phyloP scores from a whole-genome alignment of 306 rosid genomes.

The Cicer bijugum region DNA sequence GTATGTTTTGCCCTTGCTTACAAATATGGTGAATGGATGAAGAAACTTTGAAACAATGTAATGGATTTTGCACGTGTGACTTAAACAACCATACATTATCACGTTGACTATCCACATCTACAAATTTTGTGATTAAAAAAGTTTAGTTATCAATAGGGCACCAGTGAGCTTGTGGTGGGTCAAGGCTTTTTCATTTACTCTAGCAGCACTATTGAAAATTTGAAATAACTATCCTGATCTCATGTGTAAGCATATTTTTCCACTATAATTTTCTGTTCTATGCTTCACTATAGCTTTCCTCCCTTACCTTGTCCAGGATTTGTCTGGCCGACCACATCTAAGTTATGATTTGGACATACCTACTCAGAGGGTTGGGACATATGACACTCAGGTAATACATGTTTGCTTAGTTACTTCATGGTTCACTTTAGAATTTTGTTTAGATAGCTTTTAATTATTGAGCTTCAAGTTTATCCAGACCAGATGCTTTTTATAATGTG shows the following conservation, averaged over 20 bases:
- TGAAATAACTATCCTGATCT: conserved; percentile 25
- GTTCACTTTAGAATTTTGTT: conserved; percentile 25
- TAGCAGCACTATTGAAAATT: conserved; percentile 18
- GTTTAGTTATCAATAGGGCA: background rate
- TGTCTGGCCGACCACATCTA: conserved; percentile 93
- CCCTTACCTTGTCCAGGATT: conserved; percentile 65
- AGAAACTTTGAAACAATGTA: conserved; percentile 23
- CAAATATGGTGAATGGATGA: conserved; percentile 24
- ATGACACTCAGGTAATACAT: conserved; percentile 84
- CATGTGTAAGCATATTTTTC: conserved; percentile 12
- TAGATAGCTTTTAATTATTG: conserved; percentile 12
- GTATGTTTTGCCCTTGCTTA: conserved; percentile 32
- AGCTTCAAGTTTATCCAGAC: conserved; percentile 25
- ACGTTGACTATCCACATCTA: conserved; percentile 21
- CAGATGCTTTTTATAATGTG: background rate
- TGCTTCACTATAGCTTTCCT: conserved; percentile 3
- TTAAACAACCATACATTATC: background rate
- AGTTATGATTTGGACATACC: conserved; percentile 80
- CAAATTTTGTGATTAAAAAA: conserved; percentile 13
- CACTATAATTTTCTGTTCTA: background rate
- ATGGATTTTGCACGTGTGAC: background rate
- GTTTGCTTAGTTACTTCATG: conserved; percentile 24
- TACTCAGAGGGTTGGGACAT: conserved; percentile 86
- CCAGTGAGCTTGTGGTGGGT: conserved; percentile 31
- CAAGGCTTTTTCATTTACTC: conserved; percentile 11